Conservation (phyloP, 2,329 filamentous ascomycete species). For the Colletotrichum noveboracense region DNA sequence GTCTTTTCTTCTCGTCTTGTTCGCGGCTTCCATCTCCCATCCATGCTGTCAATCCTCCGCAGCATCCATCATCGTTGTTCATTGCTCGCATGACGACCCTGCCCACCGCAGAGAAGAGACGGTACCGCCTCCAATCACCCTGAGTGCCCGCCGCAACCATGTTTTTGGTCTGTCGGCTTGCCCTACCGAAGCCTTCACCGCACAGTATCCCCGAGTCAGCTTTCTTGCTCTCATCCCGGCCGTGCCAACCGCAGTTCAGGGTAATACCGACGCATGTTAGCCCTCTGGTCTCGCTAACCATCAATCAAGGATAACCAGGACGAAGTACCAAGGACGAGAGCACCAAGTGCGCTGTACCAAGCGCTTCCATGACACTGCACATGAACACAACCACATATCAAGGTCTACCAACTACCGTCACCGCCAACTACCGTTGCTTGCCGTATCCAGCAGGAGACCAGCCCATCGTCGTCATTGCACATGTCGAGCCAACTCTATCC, state of each 20-base stretch:
- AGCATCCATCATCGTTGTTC: conserved; percentile 3
- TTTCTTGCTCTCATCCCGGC: background rate
- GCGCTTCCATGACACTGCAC: background rate
- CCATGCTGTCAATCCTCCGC: conserved; percentile 2
- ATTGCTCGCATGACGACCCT: background rate
- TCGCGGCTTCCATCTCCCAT: background rate
- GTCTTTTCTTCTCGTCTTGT: conserved; percentile 17
- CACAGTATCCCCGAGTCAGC: background rate
- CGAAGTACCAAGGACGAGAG: background rate
- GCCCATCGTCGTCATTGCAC: conserved; percentile 2
- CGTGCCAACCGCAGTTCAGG: background rate
- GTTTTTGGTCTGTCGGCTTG: background rate
- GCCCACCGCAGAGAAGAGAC: background rate
- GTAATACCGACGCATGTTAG: background rate
- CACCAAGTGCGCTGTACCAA: background rate
- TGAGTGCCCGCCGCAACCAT: background rate
- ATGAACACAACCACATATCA: background rate
- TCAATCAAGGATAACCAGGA: background rate
- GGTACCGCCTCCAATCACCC: background rate
- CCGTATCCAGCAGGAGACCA: background rate
- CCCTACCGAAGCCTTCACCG: background rate
- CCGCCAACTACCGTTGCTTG: background rate
- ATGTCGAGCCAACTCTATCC: conserved; percentile 2
- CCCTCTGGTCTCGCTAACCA: background rate
- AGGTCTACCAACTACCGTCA: background rate